These are phyloP conservation scores for Chlamydomonas sp. DNA, from an alignment of 139 green algal genomes.

Conservation along the genomic window DNA sequence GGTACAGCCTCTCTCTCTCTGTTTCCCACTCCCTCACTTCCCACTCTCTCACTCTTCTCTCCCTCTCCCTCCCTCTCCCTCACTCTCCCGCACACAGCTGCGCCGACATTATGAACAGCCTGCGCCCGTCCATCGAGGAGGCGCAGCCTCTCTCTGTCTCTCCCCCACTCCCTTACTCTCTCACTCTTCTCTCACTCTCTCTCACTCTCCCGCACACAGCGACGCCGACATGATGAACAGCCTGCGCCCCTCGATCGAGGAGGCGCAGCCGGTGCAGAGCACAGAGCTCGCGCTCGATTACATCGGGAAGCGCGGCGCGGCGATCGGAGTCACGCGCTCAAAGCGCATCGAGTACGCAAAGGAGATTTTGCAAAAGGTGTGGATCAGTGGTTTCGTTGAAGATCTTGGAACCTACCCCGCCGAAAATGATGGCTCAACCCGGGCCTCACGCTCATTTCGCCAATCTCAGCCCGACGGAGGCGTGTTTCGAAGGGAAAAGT, in stretches of 20 bases:
- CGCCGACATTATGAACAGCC: conserved; percentile 87
- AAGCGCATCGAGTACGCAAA: conserved; percentile 86
- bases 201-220: too few relatives aligned
- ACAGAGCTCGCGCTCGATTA: conserved; percentile 91
- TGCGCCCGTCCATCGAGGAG: conserved; percentile 91
- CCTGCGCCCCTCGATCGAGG: conserved; percentile 87
- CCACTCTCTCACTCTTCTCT: too few relatives aligned
- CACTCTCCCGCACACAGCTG: too few relatives aligned
- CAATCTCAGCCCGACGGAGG: too few relatives aligned
- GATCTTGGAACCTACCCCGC: background rate
- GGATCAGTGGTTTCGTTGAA: too few relatives aligned
- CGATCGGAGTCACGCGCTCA: conserved; percentile 67
- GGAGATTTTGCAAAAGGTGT: conserved; percentile 91
- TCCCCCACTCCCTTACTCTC: too few relatives aligned
- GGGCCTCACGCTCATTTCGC: too few relatives aligned
- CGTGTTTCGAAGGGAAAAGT: too few relatives aligned
- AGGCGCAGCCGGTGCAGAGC: conserved; percentile 83
- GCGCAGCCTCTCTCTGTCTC: conserved; percentile 87
- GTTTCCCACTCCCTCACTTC: too few relatives aligned
- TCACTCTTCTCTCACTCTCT: too few relatives aligned
- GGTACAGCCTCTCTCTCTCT: conserved; percentile 86
- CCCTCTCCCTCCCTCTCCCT: too few relatives aligned
- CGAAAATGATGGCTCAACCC: too few relatives aligned
- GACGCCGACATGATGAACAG: conserved; percentile 91
- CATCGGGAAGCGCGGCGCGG: conserved; percentile 67